These are phyloP conservation scores for Petunia axillaris DNA, from an alignment of 257 asterid species.

Conservation along the genomic window DNA sequence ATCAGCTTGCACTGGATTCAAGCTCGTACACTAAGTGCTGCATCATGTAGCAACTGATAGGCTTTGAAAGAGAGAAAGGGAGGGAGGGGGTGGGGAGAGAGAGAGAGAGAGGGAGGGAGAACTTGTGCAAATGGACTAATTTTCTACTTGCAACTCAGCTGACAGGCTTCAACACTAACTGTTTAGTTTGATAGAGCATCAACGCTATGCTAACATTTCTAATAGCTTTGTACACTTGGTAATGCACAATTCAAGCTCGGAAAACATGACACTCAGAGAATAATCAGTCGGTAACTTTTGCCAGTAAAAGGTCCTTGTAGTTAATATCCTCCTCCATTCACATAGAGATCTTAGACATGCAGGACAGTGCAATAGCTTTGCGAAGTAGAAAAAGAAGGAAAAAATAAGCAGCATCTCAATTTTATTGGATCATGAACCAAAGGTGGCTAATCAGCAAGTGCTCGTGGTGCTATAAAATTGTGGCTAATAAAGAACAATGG, in stretches of 20 bases:
- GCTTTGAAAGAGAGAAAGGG: background rate
- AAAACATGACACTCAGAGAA: constrained; percentile 1
- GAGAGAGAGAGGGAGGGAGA: background rate
- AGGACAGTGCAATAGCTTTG: background rate
- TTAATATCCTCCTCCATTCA: constrained; percentile 9
- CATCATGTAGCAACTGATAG: background rate
- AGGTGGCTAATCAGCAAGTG: background rate
- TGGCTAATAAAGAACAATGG: constrained; percentile 14
- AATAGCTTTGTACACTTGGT: background rate
- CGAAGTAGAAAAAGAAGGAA: background rate
- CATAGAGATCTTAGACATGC: constrained; percentile 18
- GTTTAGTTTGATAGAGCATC: background rate
- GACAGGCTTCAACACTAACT: background rate
- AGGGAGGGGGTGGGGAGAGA: background rate
- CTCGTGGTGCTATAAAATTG: background rate
- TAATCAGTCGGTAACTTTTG: background rate
- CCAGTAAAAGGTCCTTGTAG: constrained; percentile 8
- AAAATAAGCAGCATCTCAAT: constrained; percentile 14
- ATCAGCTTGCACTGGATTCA: constrained; percentile 31
- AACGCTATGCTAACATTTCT: background rate
- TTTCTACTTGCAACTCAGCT: background rate
- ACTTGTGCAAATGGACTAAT: background rate
- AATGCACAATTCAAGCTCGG: background rate
- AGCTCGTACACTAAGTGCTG: background rate
- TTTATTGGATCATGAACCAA: background rate